Evolutionary conservation across 306 rosid genomes (phyloP).

Genomic region (Vicia faba): DNA sequence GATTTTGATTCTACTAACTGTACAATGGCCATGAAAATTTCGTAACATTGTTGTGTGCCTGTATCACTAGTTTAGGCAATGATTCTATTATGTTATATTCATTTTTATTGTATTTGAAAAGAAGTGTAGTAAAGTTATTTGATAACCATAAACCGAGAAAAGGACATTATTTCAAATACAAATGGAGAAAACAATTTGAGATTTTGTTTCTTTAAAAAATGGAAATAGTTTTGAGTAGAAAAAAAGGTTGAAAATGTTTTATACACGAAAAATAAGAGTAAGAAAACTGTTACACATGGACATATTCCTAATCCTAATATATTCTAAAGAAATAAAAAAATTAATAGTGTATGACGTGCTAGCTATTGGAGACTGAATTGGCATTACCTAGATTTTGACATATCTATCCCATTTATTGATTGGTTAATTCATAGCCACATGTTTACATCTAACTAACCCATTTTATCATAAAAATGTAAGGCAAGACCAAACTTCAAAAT

Average conservation of each 20-base stretch:
- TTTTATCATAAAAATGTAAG: neutral
- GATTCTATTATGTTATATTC: neutral
- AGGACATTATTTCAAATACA: neutral
- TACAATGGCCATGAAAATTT: slow-evolving; percentile 38
- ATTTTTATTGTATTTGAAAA: slow-evolving; percentile 4
- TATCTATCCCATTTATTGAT: neutral
- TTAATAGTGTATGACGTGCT: too few relatives aligned
- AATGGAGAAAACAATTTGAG: neutral
- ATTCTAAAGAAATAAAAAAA: too few relatives aligned
- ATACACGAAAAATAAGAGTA: neutral
- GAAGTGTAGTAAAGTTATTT: slow-evolving; percentile 8
- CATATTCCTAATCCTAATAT: too few relatives aligned
- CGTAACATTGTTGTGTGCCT: slow-evolving; percentile 16
- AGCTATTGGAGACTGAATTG: too few relatives aligned
- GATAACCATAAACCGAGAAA: neutral
- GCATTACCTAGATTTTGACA: neutral
- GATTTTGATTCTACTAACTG: slow-evolving; percentile 33
- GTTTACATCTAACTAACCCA: neutral
- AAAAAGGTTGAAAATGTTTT: neutral
- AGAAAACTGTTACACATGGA: too few relatives aligned
- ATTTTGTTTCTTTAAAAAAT: neutral
- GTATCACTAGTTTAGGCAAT: slow-evolving; percentile 12
- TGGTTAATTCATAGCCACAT: neutral
- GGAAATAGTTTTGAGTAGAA: neutral
- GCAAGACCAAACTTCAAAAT: neutral